These are phyloP conservation scores for Cylindricascospora bacillispora DNA, from an alignment of 1,139 yeast species.

Conservation along the genomic window DNA sequence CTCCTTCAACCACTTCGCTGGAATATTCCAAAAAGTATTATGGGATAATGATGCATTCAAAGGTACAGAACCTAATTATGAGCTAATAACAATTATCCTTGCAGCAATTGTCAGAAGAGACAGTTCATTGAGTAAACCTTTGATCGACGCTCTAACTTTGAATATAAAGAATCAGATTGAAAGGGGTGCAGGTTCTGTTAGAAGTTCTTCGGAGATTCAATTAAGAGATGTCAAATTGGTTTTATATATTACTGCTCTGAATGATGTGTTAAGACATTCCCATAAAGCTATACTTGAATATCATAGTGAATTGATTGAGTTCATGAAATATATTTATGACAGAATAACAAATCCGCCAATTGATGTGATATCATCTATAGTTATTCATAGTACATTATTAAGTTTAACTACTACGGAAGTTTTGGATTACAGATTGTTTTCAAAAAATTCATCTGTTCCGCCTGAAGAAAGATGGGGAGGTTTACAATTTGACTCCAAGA, in stretches of 20 bases:
- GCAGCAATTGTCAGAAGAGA: constrained; percentile 57
- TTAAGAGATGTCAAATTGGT: constrained; percentile 69
- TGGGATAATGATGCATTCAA: constrained; percentile 51
- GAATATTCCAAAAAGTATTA: constrained; percentile 40
- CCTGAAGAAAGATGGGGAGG: constrained; percentile 61
- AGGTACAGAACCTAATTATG: constrained; percentile 23
- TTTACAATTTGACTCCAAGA: constrained; percentile 39
- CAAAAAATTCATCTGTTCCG: constrained; percentile 27
- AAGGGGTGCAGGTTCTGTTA: constrained; percentile 75
- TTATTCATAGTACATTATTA: constrained; percentile 56
- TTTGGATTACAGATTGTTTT: constrained; percentile 41
- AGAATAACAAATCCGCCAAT: constrained; percentile 61
- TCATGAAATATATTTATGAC: constrained; percentile 41
- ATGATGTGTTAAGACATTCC: constrained; percentile 63
- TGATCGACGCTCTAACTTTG: constrained; percentile 17
- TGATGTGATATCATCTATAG: constrained; percentile 30
- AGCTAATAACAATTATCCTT: constrained; percentile 43
- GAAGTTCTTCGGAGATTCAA: constrained; percentile 56
- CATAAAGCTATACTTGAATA: constrained; percentile 37
- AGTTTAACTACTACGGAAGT: constrained; percentile 51
- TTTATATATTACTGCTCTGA: constrained; percentile 60
- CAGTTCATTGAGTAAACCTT: constrained; percentile 26
- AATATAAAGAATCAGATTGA: constrained; percentile 53
- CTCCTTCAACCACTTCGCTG: constrained; percentile 31
- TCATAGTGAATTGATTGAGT: constrained; percentile 35